Evolutionary conservation across 2,329 filamentous ascomycete species (phyloP), one percentile per base, ranked within the genome.

Genomic region (Ciborinia camelliae): DNA sequence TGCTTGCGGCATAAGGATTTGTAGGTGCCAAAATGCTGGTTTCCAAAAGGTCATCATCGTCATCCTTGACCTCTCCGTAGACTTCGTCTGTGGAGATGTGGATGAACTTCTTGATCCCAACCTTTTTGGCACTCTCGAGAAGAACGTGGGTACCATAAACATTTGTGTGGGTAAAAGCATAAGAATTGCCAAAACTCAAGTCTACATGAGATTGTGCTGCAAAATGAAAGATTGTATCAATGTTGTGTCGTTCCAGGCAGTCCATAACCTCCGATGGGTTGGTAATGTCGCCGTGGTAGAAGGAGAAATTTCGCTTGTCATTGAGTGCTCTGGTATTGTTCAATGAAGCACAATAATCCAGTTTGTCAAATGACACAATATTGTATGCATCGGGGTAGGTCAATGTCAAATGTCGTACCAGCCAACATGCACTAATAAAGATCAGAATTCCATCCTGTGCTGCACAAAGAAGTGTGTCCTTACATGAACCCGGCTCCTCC

Each of bases 401-500:
- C 65, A 90, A 78, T 14, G 86, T 86, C 61, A 95, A 81, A 77
- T 94, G 90, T 67, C 91, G 87, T 68, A 91, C 89, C 45, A 94
- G 83, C 91, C 91, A 94, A 75, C 89, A 92, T 62, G 89, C 90
- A 76, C 90, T 92, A 63, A 66, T n/a, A 30, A 43, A 32, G 41
- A 64, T 73, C 63, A 73, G 70, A 62, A 63, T 47, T 65, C 52
- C 32, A 54, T 57, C 30, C 20, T 57, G 59, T 47, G 50, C 48
- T 47, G 51, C 53, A 47, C 63, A 65, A 53, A 61, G 58, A 63
- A 41, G 23, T 58, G 48, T 66, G 45, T 59, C 77, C 88, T 77
- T 81, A 92, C 90, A 94, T 93, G 81, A 95, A 95, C 71, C 91
- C 91, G 68, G 90, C 90, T 62, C 90, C 91, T 58, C 91, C 91